These are phyloP conservation scores for Ajuga reptans DNA, from an alignment of 305 asterid species.

Conservation along the genomic window DNA sequence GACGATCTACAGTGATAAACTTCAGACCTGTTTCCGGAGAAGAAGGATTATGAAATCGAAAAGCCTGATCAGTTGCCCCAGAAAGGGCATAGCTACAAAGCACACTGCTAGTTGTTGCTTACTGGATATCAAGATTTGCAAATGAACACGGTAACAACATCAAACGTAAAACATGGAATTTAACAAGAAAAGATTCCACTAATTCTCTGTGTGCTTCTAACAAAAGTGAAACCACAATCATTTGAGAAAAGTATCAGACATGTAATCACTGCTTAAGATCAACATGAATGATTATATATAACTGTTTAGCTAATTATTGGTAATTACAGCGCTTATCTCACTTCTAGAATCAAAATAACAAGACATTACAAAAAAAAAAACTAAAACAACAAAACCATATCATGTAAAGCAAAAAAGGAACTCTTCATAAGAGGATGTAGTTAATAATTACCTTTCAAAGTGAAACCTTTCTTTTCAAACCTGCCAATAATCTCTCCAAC, in stretches of 20 bases:
- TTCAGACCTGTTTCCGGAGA: conserved; percentile 48
- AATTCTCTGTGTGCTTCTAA: not conserved
- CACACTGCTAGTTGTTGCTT: not conserved
- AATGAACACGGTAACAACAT: not conserved
- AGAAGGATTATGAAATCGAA: not conserved
- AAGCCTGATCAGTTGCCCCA: not conserved
- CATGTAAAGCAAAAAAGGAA: not conserved
- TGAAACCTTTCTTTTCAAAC: conserved; percentile 83
- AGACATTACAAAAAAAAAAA: not conserved
- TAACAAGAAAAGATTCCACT: not conserved
- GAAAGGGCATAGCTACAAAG: not conserved
- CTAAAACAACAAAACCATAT: not conserved
- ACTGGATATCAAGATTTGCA: not conserved
- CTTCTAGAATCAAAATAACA: not conserved
- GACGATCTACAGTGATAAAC: conserved; percentile 54
- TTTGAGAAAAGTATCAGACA: not conserved
- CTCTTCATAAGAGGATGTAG: not conserved
- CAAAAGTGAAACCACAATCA: too few relatives aligned
- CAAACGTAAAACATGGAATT: not conserved
- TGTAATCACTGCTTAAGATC: not conserved
- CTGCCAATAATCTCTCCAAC: conserved; percentile 72
- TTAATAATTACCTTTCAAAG: conserved; percentile 48
- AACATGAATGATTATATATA: not conserved
- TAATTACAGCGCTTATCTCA: not conserved
- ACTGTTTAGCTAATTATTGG: not conserved